These are phyloP conservation scores for Penicillium goetzii DNA, from an alignment of 495 filamentous ascomycete genomes.

Conservation along the genomic window DNA sequence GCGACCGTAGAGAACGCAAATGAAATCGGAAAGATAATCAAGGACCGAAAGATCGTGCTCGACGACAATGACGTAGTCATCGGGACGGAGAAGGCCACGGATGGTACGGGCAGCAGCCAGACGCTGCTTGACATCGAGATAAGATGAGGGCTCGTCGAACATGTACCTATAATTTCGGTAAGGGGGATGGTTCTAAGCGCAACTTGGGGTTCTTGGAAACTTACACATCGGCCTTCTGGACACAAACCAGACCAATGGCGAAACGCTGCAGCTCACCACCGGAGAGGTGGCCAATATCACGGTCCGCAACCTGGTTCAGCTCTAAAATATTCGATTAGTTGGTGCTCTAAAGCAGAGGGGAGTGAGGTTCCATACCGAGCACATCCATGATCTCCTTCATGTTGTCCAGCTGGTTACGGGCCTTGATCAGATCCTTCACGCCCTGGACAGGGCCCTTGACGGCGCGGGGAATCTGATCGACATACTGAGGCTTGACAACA, in stretches of 20 bases:
- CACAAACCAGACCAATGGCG: conserved; percentile 92
- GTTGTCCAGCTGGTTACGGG: conserved; percentile 75
- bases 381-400: conserved; percentile 81
- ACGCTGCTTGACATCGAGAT: conserved; percentile 98
- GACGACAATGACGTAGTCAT: conserved; percentile 97
- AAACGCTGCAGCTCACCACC: conserved; percentile 98
- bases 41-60: conserved; percentile 98
- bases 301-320: conserved; percentile 80
- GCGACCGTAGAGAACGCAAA: conserved; percentile 94
- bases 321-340: conserved; percentile 51
- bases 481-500: conserved; percentile 98
- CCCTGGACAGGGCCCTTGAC: conserved; percentile 76
- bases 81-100: conserved; percentile 79
- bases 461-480: conserved; percentile 94
- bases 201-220: conserved; percentile 23
- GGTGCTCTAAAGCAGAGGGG: too few relatives aligned
- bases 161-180: conserved; percentile 69
- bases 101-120: conserved; percentile 89
- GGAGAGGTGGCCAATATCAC: conserved; percentile 86
- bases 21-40: conserved; percentile 97
- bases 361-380: conserved; percentile 43
- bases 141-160: conserved; percentile 99
- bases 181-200: neutral
- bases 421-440: conserved; percentile 75
- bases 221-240: conserved; percentile 94